Evolutionary conservation across 2,329 filamentous ascomycete species (phyloP).

Genomic region (Davidsoniella virescens): DNA sequence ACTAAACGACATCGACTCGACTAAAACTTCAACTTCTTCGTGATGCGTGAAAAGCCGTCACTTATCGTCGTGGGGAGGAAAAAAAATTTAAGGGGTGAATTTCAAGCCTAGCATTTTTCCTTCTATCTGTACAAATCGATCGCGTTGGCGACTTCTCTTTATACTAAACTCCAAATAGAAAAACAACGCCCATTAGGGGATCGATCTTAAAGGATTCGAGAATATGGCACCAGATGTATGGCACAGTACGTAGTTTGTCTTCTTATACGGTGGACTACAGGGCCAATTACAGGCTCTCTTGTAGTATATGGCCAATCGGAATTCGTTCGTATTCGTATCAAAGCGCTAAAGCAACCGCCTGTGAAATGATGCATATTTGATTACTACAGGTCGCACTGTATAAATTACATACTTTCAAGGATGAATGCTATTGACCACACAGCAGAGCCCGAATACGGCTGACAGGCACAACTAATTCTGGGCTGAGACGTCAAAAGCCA

Average conservation of each 20-base stretch:
- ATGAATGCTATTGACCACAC: slow-evolving; percentile 1
- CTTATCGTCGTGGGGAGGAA: slow-evolving; percentile 3
- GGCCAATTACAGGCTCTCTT: background rate
- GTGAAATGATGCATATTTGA: too few relatives aligned
- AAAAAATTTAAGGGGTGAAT: background rate
- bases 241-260: background rate
- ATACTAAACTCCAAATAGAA: slow-evolving; percentile 1
- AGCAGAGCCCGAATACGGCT: slow-evolving; percentile 12
- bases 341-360: too few relatives aligned
- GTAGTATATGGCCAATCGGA: slow-evolving; percentile 1
- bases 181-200: slow-evolving; percentile 1
- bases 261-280: background rate
- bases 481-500: background rate
- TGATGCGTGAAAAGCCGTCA: slow-evolving; percentile 7
- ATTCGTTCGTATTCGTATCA: slow-evolving; percentile 14
- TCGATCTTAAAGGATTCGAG: background rate
- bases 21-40: background rate
- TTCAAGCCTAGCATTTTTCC: slow-evolving; percentile 1
- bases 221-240: background rate
- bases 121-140: background rate
- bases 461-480: slow-evolving; percentile 1
- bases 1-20: background rate
- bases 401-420: background rate
- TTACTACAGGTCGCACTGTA: slow-evolving; percentile 3
- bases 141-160: slow-evolving; percentile 1